Conservation (phyloP, 1,139 yeast genomes). For the Magnusiomyces magnusii region DNA sequence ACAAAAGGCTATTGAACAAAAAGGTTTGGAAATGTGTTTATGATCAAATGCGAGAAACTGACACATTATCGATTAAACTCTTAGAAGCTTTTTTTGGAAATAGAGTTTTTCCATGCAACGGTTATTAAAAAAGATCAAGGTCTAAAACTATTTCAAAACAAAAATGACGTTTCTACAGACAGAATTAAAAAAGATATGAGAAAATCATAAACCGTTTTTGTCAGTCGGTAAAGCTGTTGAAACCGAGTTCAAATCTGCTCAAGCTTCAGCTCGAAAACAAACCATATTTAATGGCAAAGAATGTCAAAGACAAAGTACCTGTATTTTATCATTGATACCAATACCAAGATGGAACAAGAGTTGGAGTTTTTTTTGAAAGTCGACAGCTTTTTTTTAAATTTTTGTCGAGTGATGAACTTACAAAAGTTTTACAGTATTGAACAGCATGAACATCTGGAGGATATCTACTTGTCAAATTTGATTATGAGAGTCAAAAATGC, state of each 20-base stretch:
- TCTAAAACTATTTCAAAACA: not conserved
- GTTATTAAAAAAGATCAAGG: conserved; percentile 46
- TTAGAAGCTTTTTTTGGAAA: conserved; percentile 70
- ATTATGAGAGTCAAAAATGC: conserved; percentile 76
- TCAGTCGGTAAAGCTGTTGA: conserved; percentile 83
- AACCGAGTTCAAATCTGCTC: conserved; percentile 68
- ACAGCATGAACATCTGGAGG: conserved; percentile 76
- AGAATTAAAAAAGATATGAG: conserved; percentile 81
- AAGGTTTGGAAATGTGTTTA: conserved; percentile 84
- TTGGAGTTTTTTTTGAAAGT: conserved; percentile 78
- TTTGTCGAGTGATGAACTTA: conserved; percentile 58
- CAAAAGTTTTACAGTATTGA: conserved; percentile 84
- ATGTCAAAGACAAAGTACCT: conserved; percentile 67
- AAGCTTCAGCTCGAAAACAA: conserved; percentile 40
- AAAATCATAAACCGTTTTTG: conserved; percentile 71
- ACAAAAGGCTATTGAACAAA: conserved; percentile 65
- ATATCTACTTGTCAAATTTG: conserved; percentile 54
- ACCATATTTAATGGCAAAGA: conserved; percentile 38
- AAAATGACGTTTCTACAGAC: conserved; percentile 49
- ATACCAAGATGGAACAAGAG: conserved; percentile 64
- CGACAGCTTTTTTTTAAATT: conserved; percentile 59
- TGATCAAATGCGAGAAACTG: conserved; percentile 49
- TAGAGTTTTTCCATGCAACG: conserved; percentile 71
- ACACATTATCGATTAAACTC: conserved; percentile 42
- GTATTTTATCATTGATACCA: conserved; percentile 89